Conservation (phyloP, 441 rosid species). For the Dalechampia spathulata region DNA sequence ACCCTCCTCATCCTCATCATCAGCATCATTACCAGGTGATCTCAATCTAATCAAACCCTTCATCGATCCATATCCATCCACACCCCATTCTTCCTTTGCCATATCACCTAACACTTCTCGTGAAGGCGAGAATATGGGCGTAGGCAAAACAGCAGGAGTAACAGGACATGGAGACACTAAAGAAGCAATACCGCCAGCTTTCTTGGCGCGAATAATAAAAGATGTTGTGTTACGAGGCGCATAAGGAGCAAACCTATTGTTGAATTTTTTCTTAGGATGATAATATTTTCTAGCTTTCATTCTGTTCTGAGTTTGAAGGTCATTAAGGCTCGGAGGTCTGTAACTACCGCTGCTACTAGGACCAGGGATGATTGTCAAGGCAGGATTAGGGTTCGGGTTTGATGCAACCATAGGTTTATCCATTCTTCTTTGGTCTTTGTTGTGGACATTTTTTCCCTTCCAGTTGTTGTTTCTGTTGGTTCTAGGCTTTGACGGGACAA, state of each 20-base stretch:
- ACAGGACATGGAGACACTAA: slow-evolving; percentile 87
- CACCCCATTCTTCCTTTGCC: slow-evolving; percentile 98
- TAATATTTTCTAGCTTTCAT: slow-evolving; percentile 72
- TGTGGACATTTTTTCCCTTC: slow-evolving; percentile 63
- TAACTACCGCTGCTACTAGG: slow-evolving; percentile 42
- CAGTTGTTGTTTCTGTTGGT: slow-evolving; percentile 22
- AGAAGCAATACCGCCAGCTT: slow-evolving; percentile 85
- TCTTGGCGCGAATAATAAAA: slow-evolving; percentile 79
- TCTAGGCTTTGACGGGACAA: slow-evolving; percentile 21
- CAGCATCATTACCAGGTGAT: slow-evolving; percentile 56
- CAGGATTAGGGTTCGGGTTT: neutral
- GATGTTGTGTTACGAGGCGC: slow-evolving; percentile 94
- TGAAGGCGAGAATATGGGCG: slow-evolving; percentile 77
- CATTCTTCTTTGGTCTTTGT: slow-evolving; percentile 43
- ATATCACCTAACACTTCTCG: slow-evolving; percentile 85
- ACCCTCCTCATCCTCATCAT: slow-evolving; percentile 83
- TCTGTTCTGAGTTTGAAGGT: slow-evolving; percentile 71
- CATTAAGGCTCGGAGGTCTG: slow-evolving; percentile 72
- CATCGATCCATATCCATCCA: slow-evolving; percentile 97
- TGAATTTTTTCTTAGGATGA: slow-evolving; percentile 55
- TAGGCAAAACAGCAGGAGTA: slow-evolving; percentile 80
- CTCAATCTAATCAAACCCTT: slow-evolving; percentile 84
- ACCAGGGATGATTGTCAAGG: neutral
- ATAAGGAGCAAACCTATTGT: slow-evolving; percentile 61
- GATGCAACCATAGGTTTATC: slow-evolving; percentile 18